Evolutionary conservation across 306 rosid species (phyloP).

Genomic region (Trifolium dubium): DNA sequence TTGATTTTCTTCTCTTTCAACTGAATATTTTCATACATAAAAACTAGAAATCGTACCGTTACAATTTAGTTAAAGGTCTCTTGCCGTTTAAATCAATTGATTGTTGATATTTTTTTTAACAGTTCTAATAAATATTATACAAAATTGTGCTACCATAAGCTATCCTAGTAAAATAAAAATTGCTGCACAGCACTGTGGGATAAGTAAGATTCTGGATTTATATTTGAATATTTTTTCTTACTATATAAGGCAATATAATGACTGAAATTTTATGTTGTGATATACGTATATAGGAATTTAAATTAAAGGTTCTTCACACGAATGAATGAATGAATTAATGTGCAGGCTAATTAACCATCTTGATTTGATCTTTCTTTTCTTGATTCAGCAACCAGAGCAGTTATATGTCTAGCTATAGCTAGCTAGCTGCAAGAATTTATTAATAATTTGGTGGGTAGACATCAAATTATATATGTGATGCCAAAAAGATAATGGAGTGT

Average conservation of each 20-base stretch:
- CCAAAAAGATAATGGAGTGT: neutral
- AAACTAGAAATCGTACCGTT: too few relatives aligned
- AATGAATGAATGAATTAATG: neutral
- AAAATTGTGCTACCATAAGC: too few relatives aligned
- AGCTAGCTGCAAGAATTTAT: neutral
- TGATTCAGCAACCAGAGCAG: neutral
- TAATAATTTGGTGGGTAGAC: slow-evolving; percentile 1
- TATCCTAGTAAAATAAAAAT: too few relatives aligned
- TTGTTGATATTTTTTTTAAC: too few relatives aligned
- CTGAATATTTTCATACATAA: too few relatives aligned
- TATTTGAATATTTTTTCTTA: neutral
- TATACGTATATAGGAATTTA: neutral
- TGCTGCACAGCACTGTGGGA: neutral
- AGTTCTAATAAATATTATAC: too few relatives aligned
- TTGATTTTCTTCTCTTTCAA: too few relatives aligned
- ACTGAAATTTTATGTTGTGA: neutral
- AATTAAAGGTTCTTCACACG: neutral
- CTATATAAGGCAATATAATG: neutral
- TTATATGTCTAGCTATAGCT: neutral
- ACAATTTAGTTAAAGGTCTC: too few relatives aligned
- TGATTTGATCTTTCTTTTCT: neutral
- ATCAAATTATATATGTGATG: neutral
- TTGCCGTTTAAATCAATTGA: too few relatives aligned
- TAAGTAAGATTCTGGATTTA: neutral
- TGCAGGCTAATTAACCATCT: neutral